These are phyloP conservation scores for Xylariaceae sp. DNA, from an alignment of 2,329 filamentous ascomycete genomes.

Conservation along the genomic window DNA sequence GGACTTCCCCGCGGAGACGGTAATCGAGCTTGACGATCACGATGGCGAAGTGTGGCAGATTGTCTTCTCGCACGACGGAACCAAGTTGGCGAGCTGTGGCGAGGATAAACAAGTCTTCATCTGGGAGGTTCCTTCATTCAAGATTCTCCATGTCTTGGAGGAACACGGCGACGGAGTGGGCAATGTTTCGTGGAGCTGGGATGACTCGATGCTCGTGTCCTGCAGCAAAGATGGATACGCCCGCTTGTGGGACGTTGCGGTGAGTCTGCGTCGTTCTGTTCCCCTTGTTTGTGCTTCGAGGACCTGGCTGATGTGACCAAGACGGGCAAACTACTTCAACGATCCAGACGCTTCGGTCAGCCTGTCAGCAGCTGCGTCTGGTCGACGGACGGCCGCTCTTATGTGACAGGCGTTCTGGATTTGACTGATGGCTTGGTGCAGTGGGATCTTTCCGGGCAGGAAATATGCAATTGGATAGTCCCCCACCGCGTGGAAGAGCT, in stretches of 20 bases:
- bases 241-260: constrained; percentile 67
- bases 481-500: constrained; percentile 77
- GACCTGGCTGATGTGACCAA: constrained; percentile 32
- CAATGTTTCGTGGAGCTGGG: constrained; percentile 85
- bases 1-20: constrained; percentile 70
- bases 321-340: constrained; percentile 59
- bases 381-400: constrained; percentile 69
- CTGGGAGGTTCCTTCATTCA: constrained; percentile 71
- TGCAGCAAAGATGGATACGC: constrained; percentile 72
- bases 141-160: constrained; percentile 54
- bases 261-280: constrained; percentile 35
- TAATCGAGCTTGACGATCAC: constrained; percentile 67
- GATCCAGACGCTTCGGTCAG: constrained; percentile 67
- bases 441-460: constrained; percentile 61
- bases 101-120: constrained; percentile 70
- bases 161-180: constrained; percentile 68
- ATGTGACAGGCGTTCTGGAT: constrained; percentile 76
- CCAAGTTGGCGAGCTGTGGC: constrained; percentile 75
- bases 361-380: constrained; percentile 88
- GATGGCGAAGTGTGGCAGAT: constrained; percentile 86
- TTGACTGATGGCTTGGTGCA: constrained; percentile 60
- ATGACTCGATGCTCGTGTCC: constrained; percentile 79
- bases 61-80: constrained; percentile 83
- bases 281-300: neutral
- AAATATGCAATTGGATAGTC: constrained; percentile 60